Percentiles rank a stretch among this genome's conserved stretches.
These are phyloP conservation scores for Cryptosporidium ubiquitum DNA, from an alignment of 169 alveolate genomes.

Conservation along the genomic window DNA sequence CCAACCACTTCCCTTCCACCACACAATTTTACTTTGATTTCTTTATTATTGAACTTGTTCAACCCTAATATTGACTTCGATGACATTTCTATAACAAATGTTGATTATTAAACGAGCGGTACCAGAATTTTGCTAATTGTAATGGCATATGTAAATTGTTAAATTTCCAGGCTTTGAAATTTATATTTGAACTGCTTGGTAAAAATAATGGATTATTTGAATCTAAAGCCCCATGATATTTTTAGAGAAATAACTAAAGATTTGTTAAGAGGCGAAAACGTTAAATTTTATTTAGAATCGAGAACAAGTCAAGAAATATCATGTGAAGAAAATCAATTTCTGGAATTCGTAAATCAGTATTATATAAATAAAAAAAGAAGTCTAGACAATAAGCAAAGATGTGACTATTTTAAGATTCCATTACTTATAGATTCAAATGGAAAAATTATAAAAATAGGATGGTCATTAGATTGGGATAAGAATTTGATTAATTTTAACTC, in stretches of 20 bases:
- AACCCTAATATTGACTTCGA: conserved; percentile 60
- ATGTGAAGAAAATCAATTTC: conserved; percentile 6
- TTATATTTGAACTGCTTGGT: neutral
- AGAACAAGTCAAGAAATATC: neutral
- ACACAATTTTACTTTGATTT: conserved; percentile 58
- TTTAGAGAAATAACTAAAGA: conserved; percentile 27
- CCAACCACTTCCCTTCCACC: conserved; percentile 91
- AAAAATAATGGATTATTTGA: neutral
- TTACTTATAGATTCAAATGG: conserved; percentile 23
- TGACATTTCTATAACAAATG: conserved; percentile 14
- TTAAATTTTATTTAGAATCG: conserved; percentile 30
- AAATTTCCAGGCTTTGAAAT: neutral
- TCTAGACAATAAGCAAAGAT: neutral
- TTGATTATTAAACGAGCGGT: conserved; percentile 2
- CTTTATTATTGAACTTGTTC: conserved; percentile 53
- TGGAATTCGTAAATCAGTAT: conserved; percentile 55
- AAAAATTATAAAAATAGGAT: conserved; percentile 25
- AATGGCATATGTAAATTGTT: neutral
- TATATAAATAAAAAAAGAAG: conserved; percentile 33
- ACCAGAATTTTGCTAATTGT: neutral
- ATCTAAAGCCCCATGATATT: neutral
- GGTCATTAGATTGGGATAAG: conserved; percentile 65
- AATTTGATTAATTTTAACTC: neutral
- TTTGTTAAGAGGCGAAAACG: conserved; percentile 37
- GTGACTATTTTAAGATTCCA: conserved; percentile 31